A percentile compares a stretch with the other conserved stretches of the same genome.
These are phyloP conservation scores for Arxiozyma bovina DNA, from an alignment of 1,139 yeast species.

Conservation along the genomic window DNA sequence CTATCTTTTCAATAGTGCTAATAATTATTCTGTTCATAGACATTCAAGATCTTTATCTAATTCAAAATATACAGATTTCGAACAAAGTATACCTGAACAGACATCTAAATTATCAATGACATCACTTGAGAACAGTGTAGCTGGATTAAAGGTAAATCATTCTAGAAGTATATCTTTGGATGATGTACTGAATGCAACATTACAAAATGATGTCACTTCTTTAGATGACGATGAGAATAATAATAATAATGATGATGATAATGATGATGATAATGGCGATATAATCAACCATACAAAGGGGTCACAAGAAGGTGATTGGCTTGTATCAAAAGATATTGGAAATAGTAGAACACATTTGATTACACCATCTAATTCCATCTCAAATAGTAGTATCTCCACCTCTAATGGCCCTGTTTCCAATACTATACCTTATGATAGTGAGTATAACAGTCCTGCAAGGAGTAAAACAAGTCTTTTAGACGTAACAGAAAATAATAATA, in stretches of 20 bases:
- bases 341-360: not conserved
- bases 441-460: not conserved
- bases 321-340: not conserved
- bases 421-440: not conserved
- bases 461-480: conserved; percentile 1
- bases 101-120: not conserved
- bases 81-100: not conserved
- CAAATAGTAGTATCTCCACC: not conserved
- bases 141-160: conserved; percentile 6
- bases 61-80: not conserved
- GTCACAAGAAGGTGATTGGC: not conserved
- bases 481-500: not conserved
- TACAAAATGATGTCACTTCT: conserved; percentile 17
- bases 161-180: conserved; percentile 22
- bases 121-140: not conserved
- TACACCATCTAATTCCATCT: not conserved
- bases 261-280: not conserved
- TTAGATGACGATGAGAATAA: conserved; percentile 6
- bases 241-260: not conserved
- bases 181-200: conserved; percentile 26
- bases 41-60: conserved; percentile 8
- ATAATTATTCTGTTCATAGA: not conserved
- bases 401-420: not conserved
- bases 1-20: not conserved
- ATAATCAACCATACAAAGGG: not conserved